phyloP scores from a whole-genome alignment of 352 stramenopile genomes.

The Elongisporangium senticosum region DNA sequence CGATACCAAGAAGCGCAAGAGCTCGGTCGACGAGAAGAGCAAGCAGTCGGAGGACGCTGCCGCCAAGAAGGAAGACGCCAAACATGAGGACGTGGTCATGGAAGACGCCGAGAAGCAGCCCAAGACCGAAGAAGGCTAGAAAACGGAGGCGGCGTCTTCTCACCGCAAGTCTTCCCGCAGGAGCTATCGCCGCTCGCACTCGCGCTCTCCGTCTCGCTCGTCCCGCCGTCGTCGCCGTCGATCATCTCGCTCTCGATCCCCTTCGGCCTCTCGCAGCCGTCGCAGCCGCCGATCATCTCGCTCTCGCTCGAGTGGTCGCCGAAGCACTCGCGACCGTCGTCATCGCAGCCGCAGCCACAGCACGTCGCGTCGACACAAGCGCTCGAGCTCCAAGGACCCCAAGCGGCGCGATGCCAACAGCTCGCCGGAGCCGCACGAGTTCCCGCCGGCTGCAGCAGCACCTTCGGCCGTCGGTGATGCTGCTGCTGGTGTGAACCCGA shows the following conservation, averaged over 20 bases:
- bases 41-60: conserved; percentile 6
- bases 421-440: conserved; percentile 39
- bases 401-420: conserved; percentile 44
- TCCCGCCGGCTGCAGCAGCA: conserved; percentile 17
- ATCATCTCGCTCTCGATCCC: conserved; percentile 42
- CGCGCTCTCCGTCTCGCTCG: conserved; percentile 50
- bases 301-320: conserved; percentile 47
- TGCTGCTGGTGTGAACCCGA: conserved; percentile 49
- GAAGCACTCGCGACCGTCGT: conserved; percentile 34
- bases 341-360: conserved; percentile 45
- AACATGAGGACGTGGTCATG: background rate
- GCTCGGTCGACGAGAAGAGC: conserved; percentile 11
- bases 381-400: conserved; percentile 56
- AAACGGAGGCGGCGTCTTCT: background rate
- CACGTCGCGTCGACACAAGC: conserved; percentile 37
- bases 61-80: conserved; percentile 2
- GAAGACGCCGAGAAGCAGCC: conserved; percentile 5
- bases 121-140: conserved; percentile 13
- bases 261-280: conserved; percentile 35
- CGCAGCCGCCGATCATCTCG: conserved; percentile 27
- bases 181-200: conserved; percentile 51
- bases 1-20: conserved; percentile 10
- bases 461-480: conserved; percentile 8
- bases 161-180: conserved; percentile 20
- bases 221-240: conserved; percentile 40